Evolutionary conservation across 73 alveolate species (phyloP).

Genomic region (Symbiodinium pilosum): DNA sequence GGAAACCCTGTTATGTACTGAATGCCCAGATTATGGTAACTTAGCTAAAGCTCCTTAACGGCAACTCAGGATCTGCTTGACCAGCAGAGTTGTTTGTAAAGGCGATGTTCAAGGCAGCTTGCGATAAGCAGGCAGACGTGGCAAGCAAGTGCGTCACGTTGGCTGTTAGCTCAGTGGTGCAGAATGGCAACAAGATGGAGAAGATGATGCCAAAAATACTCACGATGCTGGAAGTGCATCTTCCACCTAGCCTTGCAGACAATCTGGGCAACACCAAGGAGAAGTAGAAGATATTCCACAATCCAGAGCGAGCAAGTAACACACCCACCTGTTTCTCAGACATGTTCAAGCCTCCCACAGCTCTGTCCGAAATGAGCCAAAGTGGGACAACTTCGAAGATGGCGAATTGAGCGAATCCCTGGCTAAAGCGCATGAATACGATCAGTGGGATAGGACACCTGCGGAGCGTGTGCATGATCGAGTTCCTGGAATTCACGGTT

Average conservation of each 20-base stretch:
- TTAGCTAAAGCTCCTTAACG: too few relatives aligned
- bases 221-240: background rate
- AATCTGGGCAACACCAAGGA: conserved; percentile 26
- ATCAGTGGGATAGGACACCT: background rate
- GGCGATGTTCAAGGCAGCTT: conserved; percentile 10
- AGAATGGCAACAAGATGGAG: conserved; percentile 4
- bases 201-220: background rate
- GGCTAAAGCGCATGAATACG: conserved; percentile 43
- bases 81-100: conserved; percentile 88
- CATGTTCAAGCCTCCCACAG: conserved; percentile 29
- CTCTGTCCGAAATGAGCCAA: conserved; percentile 49
- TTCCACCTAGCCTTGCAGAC: background rate
- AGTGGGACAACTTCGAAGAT: conserved; percentile 39
- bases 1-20: too few relatives aligned
- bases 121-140: background rate
- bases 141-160: background rate
- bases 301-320: conserved; percentile 55
- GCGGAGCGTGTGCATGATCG: background rate
- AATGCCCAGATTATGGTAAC: too few relatives aligned
- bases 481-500: background rate
- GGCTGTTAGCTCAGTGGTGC: background rate
- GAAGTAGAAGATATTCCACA: conserved; percentile 29
- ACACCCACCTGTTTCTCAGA: conserved; percentile 59
- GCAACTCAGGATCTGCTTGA: too few relatives aligned
- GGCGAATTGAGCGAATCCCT: conserved; percentile 59